Base-by-base conservation (phyloP, 164 flowering plant species). In the Nelumbo lutea region DNA sequence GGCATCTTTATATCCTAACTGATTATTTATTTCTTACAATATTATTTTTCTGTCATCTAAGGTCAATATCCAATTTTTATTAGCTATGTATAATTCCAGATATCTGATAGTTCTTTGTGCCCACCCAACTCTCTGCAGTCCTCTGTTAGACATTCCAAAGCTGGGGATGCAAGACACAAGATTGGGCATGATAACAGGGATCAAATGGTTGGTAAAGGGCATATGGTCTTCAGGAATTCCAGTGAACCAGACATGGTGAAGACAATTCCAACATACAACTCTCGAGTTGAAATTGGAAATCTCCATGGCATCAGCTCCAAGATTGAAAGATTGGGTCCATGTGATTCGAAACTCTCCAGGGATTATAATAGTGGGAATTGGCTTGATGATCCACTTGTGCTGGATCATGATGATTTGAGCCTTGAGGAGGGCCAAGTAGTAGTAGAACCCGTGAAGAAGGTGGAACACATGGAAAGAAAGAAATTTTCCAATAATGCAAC, bases 401-500 rank as follows among this genome's bases (percentile, higher is more conserved):
- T 70, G 67, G 65, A 67, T 0, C 45, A 73, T 42, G 77, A 79
- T 45, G 75, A 70, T 72, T 74, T 72, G 46, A 83, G 72, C 14
- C 73, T 79, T 40, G 87, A 84, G 76, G 90, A 83, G 66, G 88
- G 87, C 45, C 85, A 87, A 76, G 76, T 84, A 27, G 59, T 67
- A 58, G 52, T 61, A 14, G 81, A 82, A 53, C 51, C 59, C 11
- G 70, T 57, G 40, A 73, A 51, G n/a, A 62, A 57, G 10, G 41
- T 13, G 11, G 27, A 14, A 53, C 4, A 51, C 10, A 48, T 66
- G 38, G 60, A 44, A 46, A 69, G 68, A 52, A 78, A 57, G 5
- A 15, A 14, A 67, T 61, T 11, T 50, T 59, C 67, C 67, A 76
- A 70, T 67, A 68, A 63, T 68, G 53, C 47, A 38, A 47, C 69